phyloP scores from a whole-genome alignment of 306 rosid species.

The Lagenaria siceraria region DNA sequence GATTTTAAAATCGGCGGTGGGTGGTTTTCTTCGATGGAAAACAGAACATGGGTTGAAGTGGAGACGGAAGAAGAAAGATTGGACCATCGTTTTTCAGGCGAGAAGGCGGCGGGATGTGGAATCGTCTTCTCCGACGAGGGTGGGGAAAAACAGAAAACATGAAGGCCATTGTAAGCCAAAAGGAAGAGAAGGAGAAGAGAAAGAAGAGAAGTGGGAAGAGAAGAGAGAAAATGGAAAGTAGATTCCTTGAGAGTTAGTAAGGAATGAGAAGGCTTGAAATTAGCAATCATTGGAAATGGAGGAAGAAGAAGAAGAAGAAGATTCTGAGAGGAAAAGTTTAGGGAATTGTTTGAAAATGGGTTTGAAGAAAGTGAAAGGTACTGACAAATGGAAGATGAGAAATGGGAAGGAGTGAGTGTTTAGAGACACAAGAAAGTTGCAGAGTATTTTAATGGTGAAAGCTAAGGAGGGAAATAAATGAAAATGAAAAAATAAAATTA shows the following conservation, averaged over 20 bases:
- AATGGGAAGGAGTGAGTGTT: background rate
- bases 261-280: conserved; percentile 8
- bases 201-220: conserved; percentile 40
- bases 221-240: conserved; percentile 22
- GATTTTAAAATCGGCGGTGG: conserved; percentile 16
- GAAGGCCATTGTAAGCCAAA: conserved; percentile 47
- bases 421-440: background rate
- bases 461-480: background rate
- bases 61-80: conserved; percentile 16
- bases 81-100: conserved; percentile 12
- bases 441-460: background rate
- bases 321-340: background rate
- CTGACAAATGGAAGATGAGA: background rate
- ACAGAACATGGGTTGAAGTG: conserved; percentile 17
- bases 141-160: conserved; percentile 27
- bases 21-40: conserved; percentile 22
- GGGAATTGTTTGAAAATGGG: background rate
- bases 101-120: conserved; percentile 2
- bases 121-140: conserved; percentile 27
- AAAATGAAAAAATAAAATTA: too few relatives aligned
- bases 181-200: conserved; percentile 48
- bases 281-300: conserved; percentile 5
- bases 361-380: background rate
- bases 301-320: background rate
- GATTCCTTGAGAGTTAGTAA: conserved; percentile 27